A percentile compares a stretch with the other conserved stretches of the same genome.
Conservation (phyloP, 306 rosid genomes). For the Pterocarpus santalinus region DNA sequence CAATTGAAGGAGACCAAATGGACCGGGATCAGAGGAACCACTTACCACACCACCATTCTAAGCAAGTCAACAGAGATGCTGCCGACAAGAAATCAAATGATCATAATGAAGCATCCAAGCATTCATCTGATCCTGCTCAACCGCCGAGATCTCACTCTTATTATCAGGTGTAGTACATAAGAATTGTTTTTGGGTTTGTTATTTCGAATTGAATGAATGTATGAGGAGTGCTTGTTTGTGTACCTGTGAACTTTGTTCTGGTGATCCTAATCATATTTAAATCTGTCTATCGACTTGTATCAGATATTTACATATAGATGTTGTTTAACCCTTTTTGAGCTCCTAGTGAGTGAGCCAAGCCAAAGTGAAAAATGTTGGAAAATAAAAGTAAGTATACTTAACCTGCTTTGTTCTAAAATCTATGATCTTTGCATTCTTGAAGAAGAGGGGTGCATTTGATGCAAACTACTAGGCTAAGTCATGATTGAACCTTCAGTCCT, state of each 20-base stretch:
- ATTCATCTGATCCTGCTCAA: conserved; percentile 52
- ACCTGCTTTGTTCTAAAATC: conserved; percentile 10
- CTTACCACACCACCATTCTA: conserved; percentile 47
- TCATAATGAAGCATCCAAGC: conserved; percentile 54
- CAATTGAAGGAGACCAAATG: conserved; percentile 46
- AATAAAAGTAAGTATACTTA: background rate
- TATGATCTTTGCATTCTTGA: background rate
- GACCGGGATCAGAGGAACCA: conserved; percentile 60
- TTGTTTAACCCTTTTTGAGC: background rate
- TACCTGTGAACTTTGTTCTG: background rate
- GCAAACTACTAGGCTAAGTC: background rate
- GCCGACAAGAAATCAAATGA: conserved; percentile 52
- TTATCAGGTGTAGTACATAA: conserved; percentile 65
- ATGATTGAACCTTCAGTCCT: conserved; percentile 2
- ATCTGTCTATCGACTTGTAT: background rate
- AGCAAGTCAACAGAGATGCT: conserved; percentile 39
- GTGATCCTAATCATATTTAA: conserved; percentile 1
- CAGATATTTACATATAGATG: background rate
- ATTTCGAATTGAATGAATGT: conserved; percentile 5
- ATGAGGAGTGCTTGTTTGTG: background rate
- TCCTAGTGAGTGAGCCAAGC: conserved; percentile 1
- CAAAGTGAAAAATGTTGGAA: background rate
- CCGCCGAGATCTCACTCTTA: conserved; percentile 65
- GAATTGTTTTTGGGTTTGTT: background rate
- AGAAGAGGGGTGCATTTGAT: background rate